Evolutionary conservation across 352 stramenopile species (phyloP).

Genomic region (Phytophthora citricola): DNA sequence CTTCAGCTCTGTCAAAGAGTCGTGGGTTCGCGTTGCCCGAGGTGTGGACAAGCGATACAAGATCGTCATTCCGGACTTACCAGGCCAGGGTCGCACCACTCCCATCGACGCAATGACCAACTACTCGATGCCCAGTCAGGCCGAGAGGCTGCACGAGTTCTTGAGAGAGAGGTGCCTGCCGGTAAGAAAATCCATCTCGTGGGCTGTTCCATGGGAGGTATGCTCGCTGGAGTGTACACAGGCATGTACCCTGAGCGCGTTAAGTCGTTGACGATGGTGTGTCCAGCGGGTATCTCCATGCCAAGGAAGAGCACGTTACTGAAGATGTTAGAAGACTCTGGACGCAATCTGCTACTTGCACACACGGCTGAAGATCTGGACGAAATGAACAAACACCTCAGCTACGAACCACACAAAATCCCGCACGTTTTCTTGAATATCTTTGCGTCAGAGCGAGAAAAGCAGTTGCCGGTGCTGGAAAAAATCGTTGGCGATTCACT

Average conservation of each 20-base stretch:
- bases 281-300: constrained; percentile 75
- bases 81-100: constrained; percentile 67
- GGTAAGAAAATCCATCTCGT: constrained; percentile 75
- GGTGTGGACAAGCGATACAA: constrained; percentile 61
- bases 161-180: constrained; percentile 51
- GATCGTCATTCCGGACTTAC: constrained; percentile 74
- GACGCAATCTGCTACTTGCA: constrained; percentile 70
- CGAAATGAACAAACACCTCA: constrained; percentile 61
- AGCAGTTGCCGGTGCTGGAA: constrained; percentile 60
- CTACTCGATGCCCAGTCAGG: constrained; percentile 65
- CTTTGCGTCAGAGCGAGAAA: constrained; percentile 53
- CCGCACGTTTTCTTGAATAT: constrained; percentile 43
- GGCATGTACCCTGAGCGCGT: constrained; percentile 64
- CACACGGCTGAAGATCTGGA: constrained; percentile 64
- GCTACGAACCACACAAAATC: constrained; percentile 36
- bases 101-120: constrained; percentile 49
- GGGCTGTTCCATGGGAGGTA: constrained; percentile 80
- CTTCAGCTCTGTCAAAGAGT: constrained; percentile 79
- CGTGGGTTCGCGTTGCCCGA: constrained; percentile 60
- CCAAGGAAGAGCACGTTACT: constrained; percentile 63
- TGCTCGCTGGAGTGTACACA: constrained; percentile 77
- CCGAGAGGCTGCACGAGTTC: constrained; percentile 62
- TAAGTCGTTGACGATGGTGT: constrained; percentile 76
- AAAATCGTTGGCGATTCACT: constrained; percentile 71
- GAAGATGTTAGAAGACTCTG: constrained; percentile 65